Base-by-base conservation (phyloP, 441 rosid genomes). In the California macrophylla region DNA sequence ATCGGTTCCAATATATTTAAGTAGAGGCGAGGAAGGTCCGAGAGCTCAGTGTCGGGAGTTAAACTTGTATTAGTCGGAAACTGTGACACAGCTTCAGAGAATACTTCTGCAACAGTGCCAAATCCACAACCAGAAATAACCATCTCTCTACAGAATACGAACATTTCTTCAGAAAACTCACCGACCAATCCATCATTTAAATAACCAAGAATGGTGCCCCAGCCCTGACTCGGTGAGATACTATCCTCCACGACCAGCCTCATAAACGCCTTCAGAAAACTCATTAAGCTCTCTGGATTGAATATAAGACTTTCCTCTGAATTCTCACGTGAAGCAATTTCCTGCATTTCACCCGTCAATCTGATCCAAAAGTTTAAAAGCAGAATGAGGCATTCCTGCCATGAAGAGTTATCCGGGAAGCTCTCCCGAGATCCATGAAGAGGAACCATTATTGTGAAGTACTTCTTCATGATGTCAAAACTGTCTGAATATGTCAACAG, bases 141-240 rank as follows among this genome's bases (percentile, higher is more conserved):
- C 90, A 95, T 86, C 62, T 92, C 89, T 86, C 84, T 86, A 84
- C 95, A 90, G 78, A 91, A 85, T 66, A 66, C 73, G 21, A 83
- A 79, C 36, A 85, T 69, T 74, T 86, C 96, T 23, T 60, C 74
- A 71, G 80, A 66, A 40, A 70, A 76, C 77, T 84, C 93, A 64
- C 89, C 88, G 21, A 64, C 71, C 69, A 91, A 75, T 66, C 95
- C 91, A 68, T 75, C 72, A 65, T 72, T 83, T 69, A 85, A 71
- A 67, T 88, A 89, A 73, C 75, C 78, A 67, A 83, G 68, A 73
- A 91, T 69, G 69, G 87, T 86, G 70, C 83, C 82, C 97, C 95
- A 92, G 58, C 88, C 87, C 78, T 95, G 98, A 85, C 87, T 88
- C 20, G 99, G 99, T 61, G 98, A 89, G 69, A 95, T 82, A 76